A percentile compares a stretch with the other conserved stretches of the same genome.
Evolutionary conservation across 2,329 filamentous ascomycete genomes (phyloP).

Genomic region (Penicillium sp.): DNA sequence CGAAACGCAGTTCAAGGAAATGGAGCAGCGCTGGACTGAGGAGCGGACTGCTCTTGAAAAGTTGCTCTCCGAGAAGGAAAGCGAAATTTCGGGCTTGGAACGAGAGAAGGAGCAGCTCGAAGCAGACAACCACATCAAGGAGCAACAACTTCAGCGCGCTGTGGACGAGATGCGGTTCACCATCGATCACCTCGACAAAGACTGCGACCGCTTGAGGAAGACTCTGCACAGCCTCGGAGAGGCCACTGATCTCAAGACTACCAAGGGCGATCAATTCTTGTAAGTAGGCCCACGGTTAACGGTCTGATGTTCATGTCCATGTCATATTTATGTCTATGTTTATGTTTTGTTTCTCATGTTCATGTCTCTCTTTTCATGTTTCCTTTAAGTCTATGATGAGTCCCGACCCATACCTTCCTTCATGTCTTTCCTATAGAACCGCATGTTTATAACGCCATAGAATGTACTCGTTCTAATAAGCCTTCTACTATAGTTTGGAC

Average conservation of each 20-base stretch:
- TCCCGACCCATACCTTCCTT: conserved; percentile 7
- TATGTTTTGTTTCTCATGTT: conserved; percentile 16
- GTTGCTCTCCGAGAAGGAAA: conserved; percentile 41
- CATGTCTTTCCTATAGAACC: conserved; percentile 5
- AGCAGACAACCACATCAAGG: conserved; percentile 44
- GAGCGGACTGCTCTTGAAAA: conserved; percentile 31
- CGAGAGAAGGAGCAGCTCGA: conserved; percentile 43
- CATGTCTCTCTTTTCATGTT: conserved; percentile 11
- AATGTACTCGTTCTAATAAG: conserved; percentile 43
- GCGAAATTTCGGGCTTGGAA: conserved; percentile 41
- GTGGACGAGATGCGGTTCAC: conserved; percentile 44
- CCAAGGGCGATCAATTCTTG: conserved; percentile 48
- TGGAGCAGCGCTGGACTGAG: conserved; percentile 33
- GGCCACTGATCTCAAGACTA: conserved; percentile 49
- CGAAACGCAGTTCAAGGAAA: conserved; percentile 26
- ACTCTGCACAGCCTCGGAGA: conserved; percentile 49
- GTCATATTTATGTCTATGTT: conserved; percentile 17
- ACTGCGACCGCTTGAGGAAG: conserved; percentile 49
- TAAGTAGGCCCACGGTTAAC: conserved; percentile 39
- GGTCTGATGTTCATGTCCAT: conserved; percentile 19
- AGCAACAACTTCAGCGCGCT: conserved; percentile 44
- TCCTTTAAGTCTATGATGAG: conserved; percentile 2
- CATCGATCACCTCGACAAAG: conserved; percentile 49
- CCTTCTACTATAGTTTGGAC: conserved; percentile 44
- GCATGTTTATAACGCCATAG: conserved; percentile 20